phyloP scores from a whole-genome alignment of 257 asterid genomes.

The Solanum sitiens region DNA sequence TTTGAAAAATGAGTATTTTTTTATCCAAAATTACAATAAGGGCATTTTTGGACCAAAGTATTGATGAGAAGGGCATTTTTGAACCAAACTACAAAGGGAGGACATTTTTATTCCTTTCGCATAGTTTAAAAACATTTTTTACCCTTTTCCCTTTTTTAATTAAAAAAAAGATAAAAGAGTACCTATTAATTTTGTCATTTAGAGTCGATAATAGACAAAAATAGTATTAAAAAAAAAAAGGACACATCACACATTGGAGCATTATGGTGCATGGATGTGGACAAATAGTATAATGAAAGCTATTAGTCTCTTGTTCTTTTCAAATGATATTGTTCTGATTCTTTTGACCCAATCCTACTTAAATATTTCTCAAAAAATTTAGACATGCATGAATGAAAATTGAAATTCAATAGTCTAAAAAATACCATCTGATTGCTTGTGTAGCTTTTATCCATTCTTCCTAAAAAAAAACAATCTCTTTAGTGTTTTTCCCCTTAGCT shows the following conservation, averaged over 20 bases:
- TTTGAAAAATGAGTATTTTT: too few species aligned
- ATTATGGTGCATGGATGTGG: not conserved
- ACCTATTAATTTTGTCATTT: too few species aligned
- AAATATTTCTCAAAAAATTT: not conserved
- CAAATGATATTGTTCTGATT: not conserved
- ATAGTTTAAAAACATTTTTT: too few species aligned
- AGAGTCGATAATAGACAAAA: too few species aligned
- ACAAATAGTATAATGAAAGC: not conserved
- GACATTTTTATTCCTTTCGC: too few species aligned
- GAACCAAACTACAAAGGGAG: fast-evolving
- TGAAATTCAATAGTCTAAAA: not conserved
- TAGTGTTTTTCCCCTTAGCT: too few species aligned
- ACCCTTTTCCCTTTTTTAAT: too few species aligned
- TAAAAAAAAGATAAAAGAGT: fast-evolving
- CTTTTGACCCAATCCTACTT: not conserved
- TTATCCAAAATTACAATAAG: too few species aligned
- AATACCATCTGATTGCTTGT: not conserved
- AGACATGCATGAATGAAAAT: not conserved
- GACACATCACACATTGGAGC: not conserved
- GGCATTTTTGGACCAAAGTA: too few species aligned
- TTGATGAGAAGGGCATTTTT: too few species aligned
- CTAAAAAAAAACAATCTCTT: not conserved
- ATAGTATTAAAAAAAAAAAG: too few species aligned
- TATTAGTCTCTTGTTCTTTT: not conserved
- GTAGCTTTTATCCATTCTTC: not conserved